These are phyloP conservation scores for Scutellaria minor DNA, from an alignment of 257 asterid species.

Conservation along the genomic window DNA sequence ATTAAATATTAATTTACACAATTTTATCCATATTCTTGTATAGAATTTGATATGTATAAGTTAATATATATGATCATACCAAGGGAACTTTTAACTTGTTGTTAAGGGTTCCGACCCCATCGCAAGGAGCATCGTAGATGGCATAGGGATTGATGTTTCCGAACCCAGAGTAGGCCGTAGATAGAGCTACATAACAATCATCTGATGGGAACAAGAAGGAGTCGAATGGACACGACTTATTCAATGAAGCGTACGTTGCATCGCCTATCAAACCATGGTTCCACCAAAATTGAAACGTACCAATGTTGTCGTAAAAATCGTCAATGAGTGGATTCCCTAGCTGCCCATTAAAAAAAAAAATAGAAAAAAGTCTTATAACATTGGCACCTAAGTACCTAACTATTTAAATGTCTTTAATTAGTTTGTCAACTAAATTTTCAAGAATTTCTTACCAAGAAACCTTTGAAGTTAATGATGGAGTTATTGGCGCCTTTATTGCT, in stretches of 20 bases:
- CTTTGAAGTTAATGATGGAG: conserved; percentile 62
- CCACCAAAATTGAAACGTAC: conserved; percentile 67
- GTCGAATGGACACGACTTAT: conserved; percentile 49
- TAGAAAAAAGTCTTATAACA: not conserved
- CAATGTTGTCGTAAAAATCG: conserved; percentile 52
- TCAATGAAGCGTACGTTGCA: conserved; percentile 48
- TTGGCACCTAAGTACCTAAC: not conserved
- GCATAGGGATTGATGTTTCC: conserved; percentile 61
- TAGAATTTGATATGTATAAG: not conserved
- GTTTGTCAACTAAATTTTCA: not conserved
- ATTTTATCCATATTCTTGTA: too few relatives aligned
- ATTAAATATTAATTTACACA: not conserved
- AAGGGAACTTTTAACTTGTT: conserved; percentile 44
- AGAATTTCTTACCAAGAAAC: conserved; percentile 56
- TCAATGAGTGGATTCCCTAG: conserved; percentile 64
- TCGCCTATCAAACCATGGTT: conserved; percentile 58
- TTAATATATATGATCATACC: conserved; percentile 33
- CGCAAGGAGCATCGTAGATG: conserved; percentile 47
- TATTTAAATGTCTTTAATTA: not conserved
- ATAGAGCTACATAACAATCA: conserved; percentile 46
- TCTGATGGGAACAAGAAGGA: conserved; percentile 51
- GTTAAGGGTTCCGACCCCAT: conserved; percentile 39
- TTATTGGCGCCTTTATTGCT: conserved; percentile 45
- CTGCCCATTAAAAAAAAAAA: conserved; percentile 24
- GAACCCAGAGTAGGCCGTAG: conserved; percentile 43